phyloP scores from a whole-genome alignment of 768 basidiomycete genomes.

The Candolleomyces aberdarensis region DNA sequence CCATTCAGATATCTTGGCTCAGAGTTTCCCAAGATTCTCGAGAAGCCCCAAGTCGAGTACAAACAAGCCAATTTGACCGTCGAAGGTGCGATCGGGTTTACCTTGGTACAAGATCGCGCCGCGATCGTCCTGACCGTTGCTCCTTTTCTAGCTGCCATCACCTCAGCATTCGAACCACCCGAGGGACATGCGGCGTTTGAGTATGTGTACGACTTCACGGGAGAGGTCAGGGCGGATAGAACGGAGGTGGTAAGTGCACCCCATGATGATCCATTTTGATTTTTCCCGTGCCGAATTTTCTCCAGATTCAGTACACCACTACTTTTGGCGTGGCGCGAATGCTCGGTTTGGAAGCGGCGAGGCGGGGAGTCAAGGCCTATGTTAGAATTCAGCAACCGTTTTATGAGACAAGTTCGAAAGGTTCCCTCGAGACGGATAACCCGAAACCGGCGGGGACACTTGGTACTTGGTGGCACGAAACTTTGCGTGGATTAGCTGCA shows the following conservation, averaged over 20 bases:
- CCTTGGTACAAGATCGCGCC: background rate
- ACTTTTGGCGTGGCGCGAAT: conserved; percentile 68
- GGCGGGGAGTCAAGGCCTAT: conserved; percentile 74
- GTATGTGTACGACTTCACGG: conserved; percentile 84
- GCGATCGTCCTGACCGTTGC: conserved; percentile 12
- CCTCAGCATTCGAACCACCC: conserved; percentile 67
- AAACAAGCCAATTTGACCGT: conserved; percentile 79
- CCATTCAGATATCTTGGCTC: conserved; percentile 67
- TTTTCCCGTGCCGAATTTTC: background rate
- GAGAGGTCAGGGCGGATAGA: conserved; percentile 74
- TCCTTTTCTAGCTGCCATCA: conserved; percentile 53
- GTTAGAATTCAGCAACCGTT: conserved; percentile 75
- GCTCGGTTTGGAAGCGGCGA: conserved; percentile 76
- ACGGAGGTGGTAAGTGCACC: conserved; percentile 59
- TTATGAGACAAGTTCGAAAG: conserved; percentile 70
- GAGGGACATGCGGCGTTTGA: conserved; percentile 67
- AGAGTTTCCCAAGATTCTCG: conserved; percentile 68
- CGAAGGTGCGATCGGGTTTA: conserved; percentile 44
- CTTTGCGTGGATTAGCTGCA: conserved; percentile 67
- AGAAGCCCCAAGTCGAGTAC: conserved; percentile 72
- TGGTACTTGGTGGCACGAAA: conserved; percentile 90
- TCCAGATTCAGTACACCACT: conserved; percentile 72
- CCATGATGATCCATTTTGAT: background rate
- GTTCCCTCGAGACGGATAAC: conserved; percentile 70
- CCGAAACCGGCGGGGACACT: conserved; percentile 65